Percentiles rank a stretch among this genome's conserved stretches.
phyloP scores from a whole-genome alignment of 345 rosid species.

The Salix brachista region DNA sequence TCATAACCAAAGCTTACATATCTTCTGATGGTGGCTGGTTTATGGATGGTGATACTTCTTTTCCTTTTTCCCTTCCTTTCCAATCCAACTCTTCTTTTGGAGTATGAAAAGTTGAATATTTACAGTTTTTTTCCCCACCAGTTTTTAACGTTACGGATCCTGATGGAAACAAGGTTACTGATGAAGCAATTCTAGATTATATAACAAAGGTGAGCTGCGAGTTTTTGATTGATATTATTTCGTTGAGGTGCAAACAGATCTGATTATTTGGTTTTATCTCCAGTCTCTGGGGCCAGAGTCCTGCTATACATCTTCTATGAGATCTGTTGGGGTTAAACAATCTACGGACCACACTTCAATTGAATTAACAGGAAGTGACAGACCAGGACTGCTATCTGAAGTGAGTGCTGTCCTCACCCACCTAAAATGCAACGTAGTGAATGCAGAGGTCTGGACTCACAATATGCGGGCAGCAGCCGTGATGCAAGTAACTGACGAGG shows the following conservation, averaged over 20 bases:
- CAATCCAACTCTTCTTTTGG: neutral
- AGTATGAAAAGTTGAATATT: constrained; percentile 8
- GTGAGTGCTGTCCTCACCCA: constrained; percentile 76
- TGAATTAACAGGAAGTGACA: constrained; percentile 83
- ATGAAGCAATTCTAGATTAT: constrained; percentile 68
- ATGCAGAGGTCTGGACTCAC: constrained; percentile 95
- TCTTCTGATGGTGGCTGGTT: constrained; percentile 98
- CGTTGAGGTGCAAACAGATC: constrained; percentile 1
- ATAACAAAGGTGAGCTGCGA: constrained; percentile 58
- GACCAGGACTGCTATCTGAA: constrained; percentile 92
- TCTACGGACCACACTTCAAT: constrained; percentile 67
- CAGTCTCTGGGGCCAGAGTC: constrained; percentile 86
- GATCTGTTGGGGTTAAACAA: constrained; percentile 67
- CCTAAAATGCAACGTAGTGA: constrained; percentile 74
- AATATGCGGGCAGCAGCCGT: constrained; percentile 88
- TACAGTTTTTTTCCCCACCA: constrained; percentile 19
- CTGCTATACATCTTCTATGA: constrained; percentile 59
- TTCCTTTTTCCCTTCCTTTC: neutral
- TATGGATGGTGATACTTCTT: constrained; percentile 74
- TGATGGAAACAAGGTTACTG: constrained; percentile 77
- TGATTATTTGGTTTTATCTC: constrained; percentile 13
- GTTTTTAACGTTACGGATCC: constrained; percentile 88
- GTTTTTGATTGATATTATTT: neutral
- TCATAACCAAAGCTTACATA: constrained; percentile 77
- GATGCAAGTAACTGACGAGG: constrained; percentile 75